Base-by-base conservation (phyloP, 345 rosid species). In the Euclidium syriacum region DNA sequence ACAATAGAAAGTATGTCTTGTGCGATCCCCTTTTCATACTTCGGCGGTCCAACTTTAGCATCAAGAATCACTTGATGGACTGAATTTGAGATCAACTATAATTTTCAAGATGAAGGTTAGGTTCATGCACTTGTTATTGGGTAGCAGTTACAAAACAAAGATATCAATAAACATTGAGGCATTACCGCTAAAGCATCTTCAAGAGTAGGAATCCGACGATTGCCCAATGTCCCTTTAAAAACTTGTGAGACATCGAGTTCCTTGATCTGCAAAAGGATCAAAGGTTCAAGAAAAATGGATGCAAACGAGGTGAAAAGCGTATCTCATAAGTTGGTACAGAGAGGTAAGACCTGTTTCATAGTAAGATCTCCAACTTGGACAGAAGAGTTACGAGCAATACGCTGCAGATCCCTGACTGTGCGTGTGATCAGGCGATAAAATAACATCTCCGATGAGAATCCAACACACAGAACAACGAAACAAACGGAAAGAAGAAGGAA, bases 381-480 rank as follows among this genome's bases (percentile, higher is more conserved):
- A 67, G 85, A 68, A 58, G 49, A 67, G 72, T 90, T 84, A 61
- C 91, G 85, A 67, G 97, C 76, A 75, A 90, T 83, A 59, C 67
- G 79, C 72, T 85, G 99, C 91, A 94, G 85, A 75, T 94, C 99
- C 97, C 99, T 94, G 90, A 71, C 85, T 80, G 85, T 77, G 77
- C 61, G 52, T 53, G 20, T 42, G 69, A 38, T 70, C 12, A 46
- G 15, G 14, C 41, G 44, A 36, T 15, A 22, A 53, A n/a, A 19
- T 17, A 44, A 52, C 29, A 34, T 18, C 68, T 43, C 43, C 52
- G 30, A 70, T 47, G 19, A 64, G 42, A 38, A 44, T 60, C 38
- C 20, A 30, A 56, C n/a, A 39, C 50, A 56, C 17, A 71, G 26
- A 72, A 10, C 32, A 54, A n/a, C 7, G 2, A 34, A 36, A 4